Base-by-base conservation (phyloP, 2,329 filamentous ascomycete genomes). In the Cordyceps tenuipes region DNA sequence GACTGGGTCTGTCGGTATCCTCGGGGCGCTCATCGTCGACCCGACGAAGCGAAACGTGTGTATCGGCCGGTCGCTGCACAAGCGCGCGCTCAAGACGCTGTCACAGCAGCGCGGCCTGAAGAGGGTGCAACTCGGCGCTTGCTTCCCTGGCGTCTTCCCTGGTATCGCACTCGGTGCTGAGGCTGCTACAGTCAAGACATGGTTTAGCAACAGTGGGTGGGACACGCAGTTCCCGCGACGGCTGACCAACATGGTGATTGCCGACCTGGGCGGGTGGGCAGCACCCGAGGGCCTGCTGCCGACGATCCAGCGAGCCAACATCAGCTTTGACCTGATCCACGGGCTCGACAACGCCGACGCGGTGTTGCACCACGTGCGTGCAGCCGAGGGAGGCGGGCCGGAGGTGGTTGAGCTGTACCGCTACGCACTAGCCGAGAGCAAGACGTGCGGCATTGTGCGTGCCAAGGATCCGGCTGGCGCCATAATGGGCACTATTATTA, bases 171-270 rank as follows among this genome's bases (percentile, higher is more conserved):
- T 79, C 2, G 78, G 81, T 5, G 77, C 81, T 2, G 70, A 73
- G 44, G 67, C 69, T 36, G 71, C 79, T 53, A 75, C 75, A 19
- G 70, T 78, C 44, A 83, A 81, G 64, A 84, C 89, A 49, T 97
- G 92, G 92, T 96, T 97, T 71, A 84, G 87, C n/a, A 90, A 87
- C 64, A 82, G 91, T 51, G 92, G 93, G 15, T 97, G 92, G 92
- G 91, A 95, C 67, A 87, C 78, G 0, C 77, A 82, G 51, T 83
- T 82, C 61, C 80, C 82, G 3, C 76, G 79, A 12, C 77, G 80
- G 15, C 67, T 84, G 21, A 79, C 77, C 66, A 91, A 88, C 69
- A 86, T 95, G 80, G 76, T 86, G 3, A 87, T 94, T 53, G 81
- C 82, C 41, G 87, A 91, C 65, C 75, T 95, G n/a, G 72, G 79